Evolutionary conservation across 441 rosid genomes (phyloP).

Genomic region (Gossypium davidsonii): DNA sequence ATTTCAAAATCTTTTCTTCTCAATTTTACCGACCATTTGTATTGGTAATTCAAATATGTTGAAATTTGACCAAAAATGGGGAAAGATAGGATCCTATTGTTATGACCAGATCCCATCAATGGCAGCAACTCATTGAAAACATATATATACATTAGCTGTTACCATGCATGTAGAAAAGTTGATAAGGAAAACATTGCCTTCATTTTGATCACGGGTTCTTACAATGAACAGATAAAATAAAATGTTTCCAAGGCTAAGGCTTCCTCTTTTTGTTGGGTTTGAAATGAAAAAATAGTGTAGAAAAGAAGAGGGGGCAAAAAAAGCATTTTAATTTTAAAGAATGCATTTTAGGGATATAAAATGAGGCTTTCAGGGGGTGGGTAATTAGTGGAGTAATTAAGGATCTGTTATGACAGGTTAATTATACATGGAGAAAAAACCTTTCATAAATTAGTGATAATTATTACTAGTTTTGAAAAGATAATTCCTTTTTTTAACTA

Average conservation of each 20-base stretch:
- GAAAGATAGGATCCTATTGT: slow-evolving; percentile 11
- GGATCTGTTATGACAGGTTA: slow-evolving; percentile 1
- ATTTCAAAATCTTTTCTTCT: neutral
- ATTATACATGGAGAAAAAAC: neutral
- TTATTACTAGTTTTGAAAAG: neutral
- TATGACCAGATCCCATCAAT: slow-evolving; percentile 43
- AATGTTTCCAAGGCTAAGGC: neutral
- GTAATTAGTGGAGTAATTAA: neutral
- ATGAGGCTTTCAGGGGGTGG: neutral
- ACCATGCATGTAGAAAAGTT: neutral
- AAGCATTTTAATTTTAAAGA: neutral
- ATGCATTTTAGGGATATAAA: neutral
- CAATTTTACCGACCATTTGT: slow-evolving; percentile 12
- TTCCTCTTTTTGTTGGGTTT: neutral
- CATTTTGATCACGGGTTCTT: neutral
- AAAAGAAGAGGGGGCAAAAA: neutral
- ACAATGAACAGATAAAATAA: neutral
- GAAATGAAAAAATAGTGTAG: neutral
- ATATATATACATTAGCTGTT: neutral
- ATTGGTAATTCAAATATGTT: neutral
- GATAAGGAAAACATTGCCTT: neutral
- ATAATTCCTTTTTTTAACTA: neutral
- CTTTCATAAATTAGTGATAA: neutral
- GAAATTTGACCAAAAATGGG: neutral
- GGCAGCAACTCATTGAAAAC: slow-evolving; percentile 20